Conservation (phyloP, 2,329 filamentous ascomycete species). For the Chlorencoelia australis region DNA sequence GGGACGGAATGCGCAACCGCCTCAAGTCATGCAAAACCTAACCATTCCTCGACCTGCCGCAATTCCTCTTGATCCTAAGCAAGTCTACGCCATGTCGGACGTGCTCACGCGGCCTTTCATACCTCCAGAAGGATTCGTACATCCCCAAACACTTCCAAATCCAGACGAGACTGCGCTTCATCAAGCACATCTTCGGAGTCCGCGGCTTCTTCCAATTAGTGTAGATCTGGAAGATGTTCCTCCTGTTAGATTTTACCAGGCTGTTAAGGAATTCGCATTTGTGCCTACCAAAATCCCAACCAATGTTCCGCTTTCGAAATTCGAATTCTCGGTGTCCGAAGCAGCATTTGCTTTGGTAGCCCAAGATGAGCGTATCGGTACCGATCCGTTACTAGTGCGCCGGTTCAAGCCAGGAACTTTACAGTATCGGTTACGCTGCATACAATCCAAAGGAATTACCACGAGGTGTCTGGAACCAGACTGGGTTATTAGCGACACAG, state of each 20-base stretch:
- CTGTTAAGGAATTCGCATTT: constrained; percentile 41
- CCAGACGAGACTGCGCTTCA: constrained; percentile 43
- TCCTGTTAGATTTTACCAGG: constrained; percentile 39
- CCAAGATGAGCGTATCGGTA: constrained; percentile 13
- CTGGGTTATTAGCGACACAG: constrained; percentile 55
- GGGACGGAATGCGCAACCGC: background rate
- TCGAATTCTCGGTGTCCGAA: constrained; percentile 26
- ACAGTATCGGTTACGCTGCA: constrained; percentile 61
- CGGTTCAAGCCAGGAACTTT: constrained; percentile 39
- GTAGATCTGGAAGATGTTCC: constrained; percentile 17
- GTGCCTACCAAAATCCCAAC: constrained; percentile 30
- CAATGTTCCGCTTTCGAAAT: constrained; percentile 26
- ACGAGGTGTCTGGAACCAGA: constrained; percentile 29
- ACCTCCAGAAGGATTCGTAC: constrained; percentile 26
- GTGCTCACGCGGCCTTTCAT: constrained; percentile 24
- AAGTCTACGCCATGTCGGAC: constrained; percentile 21
- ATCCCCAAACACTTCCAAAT: constrained; percentile 33
- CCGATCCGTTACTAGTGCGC: constrained; percentile 24
- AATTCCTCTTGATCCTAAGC: constrained; percentile 20
- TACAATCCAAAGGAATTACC: constrained; percentile 27
- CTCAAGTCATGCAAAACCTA: background rate
- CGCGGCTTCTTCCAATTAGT: constrained; percentile 29
- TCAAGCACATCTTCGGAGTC: constrained; percentile 46
- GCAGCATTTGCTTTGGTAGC: constrained; percentile 16
- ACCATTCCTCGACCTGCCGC: background rate